Evolutionary conservation across 371 early-diverging fungal genomes (phyloP), one percentile per base, ranked within the genome.

Genomic region (Smittium culicis): DNA sequence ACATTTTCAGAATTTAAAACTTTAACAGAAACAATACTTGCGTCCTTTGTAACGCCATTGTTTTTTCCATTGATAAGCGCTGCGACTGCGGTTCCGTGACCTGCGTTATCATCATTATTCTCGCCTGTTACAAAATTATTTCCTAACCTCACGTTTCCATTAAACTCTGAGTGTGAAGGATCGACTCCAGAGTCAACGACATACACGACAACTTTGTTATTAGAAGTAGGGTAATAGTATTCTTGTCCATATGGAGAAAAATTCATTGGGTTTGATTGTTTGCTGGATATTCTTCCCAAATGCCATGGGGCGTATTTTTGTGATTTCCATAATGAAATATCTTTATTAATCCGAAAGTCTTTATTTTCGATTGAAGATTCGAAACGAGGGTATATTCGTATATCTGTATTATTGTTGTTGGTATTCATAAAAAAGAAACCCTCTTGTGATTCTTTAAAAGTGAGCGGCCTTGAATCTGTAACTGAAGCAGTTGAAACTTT

Each of bases 11-110:
- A 61, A 61, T 74, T 72, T 31, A 87, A 70, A 29, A 85, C 85
- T 74, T 82, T 85, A 24, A 87, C 80, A 33, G 80, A 82, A 58
- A 84, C 76, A 33, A 86, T 61, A 0, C 34, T 76, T 11, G 81
- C 81, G 35, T 83, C 75, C 68, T 86, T 87, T 24, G 85, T 83
- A 17, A 87, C 82, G 24, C 88, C 87, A 63, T 75, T 77, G 17
- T 30, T 67, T 29, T 67, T 70, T n/a, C 85, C 84, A 31, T 73
- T 83, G 59, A 87, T 81, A 33, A 79, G 79, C 57, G 84, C 84
- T 17, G 86, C 77, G 28, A 80, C 81, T 67, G 87, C 88, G 14
- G 90, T 88, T 27, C 91, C 91, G n/a, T 66, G 66, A 30, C 66
- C 66, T 31, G 29, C n/a, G 2, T 34, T 27, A 31, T 66, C 66